Conservation (phyloP, 768 basidiomycete species). For the Multifurca ochricompacta region DNA sequence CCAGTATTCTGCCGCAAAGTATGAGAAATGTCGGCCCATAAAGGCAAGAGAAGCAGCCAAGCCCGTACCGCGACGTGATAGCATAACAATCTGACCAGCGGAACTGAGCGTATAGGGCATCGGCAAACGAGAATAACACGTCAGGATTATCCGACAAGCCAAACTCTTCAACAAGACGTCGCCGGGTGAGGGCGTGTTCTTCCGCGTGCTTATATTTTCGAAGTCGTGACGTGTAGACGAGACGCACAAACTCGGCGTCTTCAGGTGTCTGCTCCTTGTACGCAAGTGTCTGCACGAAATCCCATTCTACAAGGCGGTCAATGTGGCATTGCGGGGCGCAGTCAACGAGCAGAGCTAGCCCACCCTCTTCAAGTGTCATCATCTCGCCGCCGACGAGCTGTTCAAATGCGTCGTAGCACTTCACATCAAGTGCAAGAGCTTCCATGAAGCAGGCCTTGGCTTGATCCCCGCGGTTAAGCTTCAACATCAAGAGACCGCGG, state of each 20-base stretch:
- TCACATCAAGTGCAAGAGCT: constrained; percentile 87
- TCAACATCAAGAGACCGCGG: constrained; percentile 88
- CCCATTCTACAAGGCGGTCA: constrained; percentile 68
- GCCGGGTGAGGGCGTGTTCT: constrained; percentile 76
- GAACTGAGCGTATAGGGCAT: constrained; percentile 80
- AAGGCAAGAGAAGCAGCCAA: background rate
- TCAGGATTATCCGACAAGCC: constrained; percentile 88
- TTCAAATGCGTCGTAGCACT: constrained; percentile 94
- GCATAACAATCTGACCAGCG: constrained; percentile 92
- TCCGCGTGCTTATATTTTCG: constrained; percentile 81
- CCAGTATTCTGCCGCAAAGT: constrained; percentile 57
- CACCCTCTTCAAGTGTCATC: constrained; percentile 95
- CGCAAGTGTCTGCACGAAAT: constrained; percentile 79
- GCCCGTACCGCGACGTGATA: constrained; percentile 66
- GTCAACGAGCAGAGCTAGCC: constrained; percentile 13
- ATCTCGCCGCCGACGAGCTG: constrained; percentile 87
- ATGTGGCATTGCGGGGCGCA: background rate
- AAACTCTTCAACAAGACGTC: constrained; percentile 75
- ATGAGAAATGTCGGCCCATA: background rate
- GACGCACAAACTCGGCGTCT: constrained; percentile 84
- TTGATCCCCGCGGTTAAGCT: constrained; percentile 81
- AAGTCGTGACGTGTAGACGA: constrained; percentile 88
- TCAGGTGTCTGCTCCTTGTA: constrained; percentile 79
- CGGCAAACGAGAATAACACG: constrained; percentile 83
- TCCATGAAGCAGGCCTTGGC: constrained; percentile 97